A percentile compares a stretch with the other conserved stretches of the same genome.
Evolutionary conservation across 495 filamentous ascomycete species (phyloP).

Genomic region (Daldinia vernicosa): DNA sequence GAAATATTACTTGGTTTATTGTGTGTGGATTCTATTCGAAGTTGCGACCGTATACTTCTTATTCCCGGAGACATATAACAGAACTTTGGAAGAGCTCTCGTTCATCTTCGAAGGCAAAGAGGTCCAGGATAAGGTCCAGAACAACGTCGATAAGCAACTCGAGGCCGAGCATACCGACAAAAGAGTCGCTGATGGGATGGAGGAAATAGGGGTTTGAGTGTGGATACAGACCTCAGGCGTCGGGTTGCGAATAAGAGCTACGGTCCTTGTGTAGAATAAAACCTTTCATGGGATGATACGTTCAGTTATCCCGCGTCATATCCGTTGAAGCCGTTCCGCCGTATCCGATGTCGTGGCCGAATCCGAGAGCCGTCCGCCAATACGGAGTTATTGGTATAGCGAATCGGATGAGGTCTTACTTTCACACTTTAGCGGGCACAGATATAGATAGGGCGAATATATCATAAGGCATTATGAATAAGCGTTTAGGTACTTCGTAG

Average conservation of each 20-base stretch:
- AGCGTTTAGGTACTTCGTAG: neutral
- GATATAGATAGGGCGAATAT: neutral
- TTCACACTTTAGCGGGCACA: neutral
- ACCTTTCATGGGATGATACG: neutral
- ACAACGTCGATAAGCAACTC: conserved; percentile 50
- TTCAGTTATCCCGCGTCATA: neutral
- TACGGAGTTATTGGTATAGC: neutral
- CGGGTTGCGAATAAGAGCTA: neutral
- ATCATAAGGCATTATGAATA: neutral
- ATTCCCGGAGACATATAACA: conserved; percentile 68
- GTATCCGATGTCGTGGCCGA: neutral
- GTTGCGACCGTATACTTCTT: conserved; percentile 64
- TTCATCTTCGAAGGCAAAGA: conserved; percentile 55
- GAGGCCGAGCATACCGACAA: conserved; percentile 34
- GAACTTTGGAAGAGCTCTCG: conserved; percentile 59
- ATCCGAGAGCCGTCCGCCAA: neutral
- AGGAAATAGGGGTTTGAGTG: conserved; percentile 15
- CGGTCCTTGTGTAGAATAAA: neutral
- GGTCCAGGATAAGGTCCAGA: conserved; percentile 48
- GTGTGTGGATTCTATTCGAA: conserved; percentile 65
- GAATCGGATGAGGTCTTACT: neutral
- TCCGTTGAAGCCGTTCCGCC: neutral
- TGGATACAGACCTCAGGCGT: neutral
- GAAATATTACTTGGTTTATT: conserved; percentile 66
- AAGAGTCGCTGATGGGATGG: neutral